Conservation (phyloP, 805 yeast genomes). For the Cyberlindnera euphorbiiphila region DNA sequence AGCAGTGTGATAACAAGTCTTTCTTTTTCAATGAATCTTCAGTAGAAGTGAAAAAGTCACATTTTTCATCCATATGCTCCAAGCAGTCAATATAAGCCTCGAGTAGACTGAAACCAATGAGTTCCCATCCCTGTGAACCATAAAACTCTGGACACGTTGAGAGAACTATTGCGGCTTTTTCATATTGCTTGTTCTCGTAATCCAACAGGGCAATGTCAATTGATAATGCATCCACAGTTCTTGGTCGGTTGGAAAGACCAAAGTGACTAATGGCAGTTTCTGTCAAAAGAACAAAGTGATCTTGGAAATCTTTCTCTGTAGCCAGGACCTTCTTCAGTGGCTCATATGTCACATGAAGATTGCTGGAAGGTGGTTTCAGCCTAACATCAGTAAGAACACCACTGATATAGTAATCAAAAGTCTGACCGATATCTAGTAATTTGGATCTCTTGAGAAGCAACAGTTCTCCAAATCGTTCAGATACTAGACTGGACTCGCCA, state of each 20-base stretch:
- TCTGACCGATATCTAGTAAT: conserved; percentile 33
- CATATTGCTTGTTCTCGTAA: conserved; percentile 52
- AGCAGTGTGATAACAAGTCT: conserved; percentile 8
- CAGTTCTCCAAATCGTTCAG: conserved; percentile 47
- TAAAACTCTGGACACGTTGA: conserved; percentile 68
- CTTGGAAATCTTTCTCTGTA: conserved; percentile 34
- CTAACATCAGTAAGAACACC: conserved; percentile 29
- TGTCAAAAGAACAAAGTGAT: conserved; percentile 49
- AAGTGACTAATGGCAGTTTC: conserved; percentile 52
- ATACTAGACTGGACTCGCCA: conserved; percentile 24
- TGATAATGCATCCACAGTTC: conserved; percentile 69
- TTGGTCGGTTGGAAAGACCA: conserved; percentile 47
- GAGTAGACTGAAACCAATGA: conserved; percentile 61
- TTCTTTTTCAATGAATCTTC: conserved; percentile 1
- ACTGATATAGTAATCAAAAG: conserved; percentile 28
- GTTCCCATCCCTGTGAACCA: conserved; percentile 68
- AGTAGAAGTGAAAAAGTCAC: conserved; percentile 19
- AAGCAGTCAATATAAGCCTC: conserved; percentile 69
- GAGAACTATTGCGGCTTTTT: conserved; percentile 58
- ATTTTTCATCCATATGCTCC: conserved; percentile 34
- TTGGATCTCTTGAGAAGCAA: conserved; percentile 44
- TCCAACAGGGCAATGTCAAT: conserved; percentile 75
- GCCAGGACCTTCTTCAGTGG: conserved; percentile 26
- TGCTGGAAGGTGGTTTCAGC: neutral
- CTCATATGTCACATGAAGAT: conserved; percentile 11